Evolutionary conservation across 805 yeast genomes (phyloP).

Genomic region (Blastobotrys peoriensis): DNA sequence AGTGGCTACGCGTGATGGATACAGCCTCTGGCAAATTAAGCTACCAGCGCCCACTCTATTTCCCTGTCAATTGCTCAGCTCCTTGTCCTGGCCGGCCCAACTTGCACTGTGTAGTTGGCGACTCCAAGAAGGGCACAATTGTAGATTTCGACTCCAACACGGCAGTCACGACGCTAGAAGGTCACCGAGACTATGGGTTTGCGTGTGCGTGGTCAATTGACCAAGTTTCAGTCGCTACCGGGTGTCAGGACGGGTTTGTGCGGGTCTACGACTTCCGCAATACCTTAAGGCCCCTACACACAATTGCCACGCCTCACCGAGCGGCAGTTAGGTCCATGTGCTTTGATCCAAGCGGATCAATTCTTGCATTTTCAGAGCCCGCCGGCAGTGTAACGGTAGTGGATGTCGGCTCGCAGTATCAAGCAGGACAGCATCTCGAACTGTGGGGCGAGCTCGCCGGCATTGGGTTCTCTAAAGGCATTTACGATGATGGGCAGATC

Average conservation of each 20-base stretch:
- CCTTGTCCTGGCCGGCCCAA: slow-evolving; percentile 39
- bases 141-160: slow-evolving; percentile 37
- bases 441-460: slow-evolving; percentile 58
- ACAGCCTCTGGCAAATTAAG: slow-evolving; percentile 21
- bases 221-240: slow-evolving; percentile 41
- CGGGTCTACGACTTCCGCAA: slow-evolving; percentile 47
- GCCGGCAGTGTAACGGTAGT: slow-evolving; percentile 52
- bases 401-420: slow-evolving; percentile 25
- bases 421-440: slow-evolving; percentile 42
- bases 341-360: slow-evolving; percentile 42
- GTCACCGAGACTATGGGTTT: slow-evolving; percentile 53
- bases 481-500: slow-evolving; percentile 40
- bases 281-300: slow-evolving; percentile 25
- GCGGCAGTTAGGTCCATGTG: slow-evolving; percentile 51
- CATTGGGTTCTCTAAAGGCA: slow-evolving; percentile 40
- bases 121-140: slow-evolving; percentile 38
- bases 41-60: slow-evolving; percentile 30
- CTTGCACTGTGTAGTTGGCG: slow-evolving; percentile 47
- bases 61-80: slow-evolving; percentile 48
- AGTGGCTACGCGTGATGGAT: slow-evolving; percentile 38
- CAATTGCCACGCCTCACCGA: slow-evolving; percentile 30
- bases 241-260: slow-evolving; percentile 56
- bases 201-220: slow-evolving; percentile 53
- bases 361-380: slow-evolving; percentile 51
- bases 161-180: slow-evolving; percentile 27